Evolutionary conservation across 202 grass and related monocot species (phyloP).

Genomic region (Schoenoplectus tabernaemontani): DNA sequence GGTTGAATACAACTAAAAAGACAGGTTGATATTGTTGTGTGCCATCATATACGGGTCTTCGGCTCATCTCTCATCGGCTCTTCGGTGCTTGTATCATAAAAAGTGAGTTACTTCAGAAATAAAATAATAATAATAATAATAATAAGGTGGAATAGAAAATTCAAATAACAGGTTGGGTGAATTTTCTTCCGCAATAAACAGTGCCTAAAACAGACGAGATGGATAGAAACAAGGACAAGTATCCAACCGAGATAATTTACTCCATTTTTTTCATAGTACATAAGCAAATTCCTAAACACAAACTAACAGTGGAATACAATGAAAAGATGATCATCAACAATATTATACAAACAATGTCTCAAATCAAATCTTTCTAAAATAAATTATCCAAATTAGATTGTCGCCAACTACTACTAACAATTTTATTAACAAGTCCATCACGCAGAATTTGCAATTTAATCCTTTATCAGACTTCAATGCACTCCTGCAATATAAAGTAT

Average conservation of each 20-base stretch:
- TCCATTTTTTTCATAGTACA: neutral
- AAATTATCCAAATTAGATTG: conserved; percentile 19
- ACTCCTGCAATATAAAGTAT: neutral
- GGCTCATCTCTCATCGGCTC: too few relatives aligned
- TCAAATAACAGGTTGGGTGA: neutral
- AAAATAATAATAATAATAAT: too few relatives aligned
- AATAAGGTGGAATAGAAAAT: conserved; percentile 4
- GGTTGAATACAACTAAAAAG: too few relatives aligned
- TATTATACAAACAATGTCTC: conserved; percentile 4
- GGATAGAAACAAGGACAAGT: neutral
- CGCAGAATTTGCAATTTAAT: neutral
- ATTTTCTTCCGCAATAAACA: neutral
- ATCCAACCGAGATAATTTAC: neutral
- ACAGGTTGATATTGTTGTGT: too few relatives aligned
- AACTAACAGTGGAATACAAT: neutral
- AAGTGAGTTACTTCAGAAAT: too few relatives aligned
- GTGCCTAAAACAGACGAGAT: neutral
- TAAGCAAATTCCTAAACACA: neutral
- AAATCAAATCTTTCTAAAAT: conserved; percentile 11
- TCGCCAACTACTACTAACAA: neutral
- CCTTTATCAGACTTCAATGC: neutral
- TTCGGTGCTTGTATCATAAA: too few relatives aligned
- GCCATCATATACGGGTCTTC: too few relatives aligned
- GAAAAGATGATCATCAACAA: neutral
- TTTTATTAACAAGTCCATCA: conserved; percentile 12